Base-by-base conservation (phyloP, 768 basidiomycete species). In the Mrakia hoshinonis region DNA sequence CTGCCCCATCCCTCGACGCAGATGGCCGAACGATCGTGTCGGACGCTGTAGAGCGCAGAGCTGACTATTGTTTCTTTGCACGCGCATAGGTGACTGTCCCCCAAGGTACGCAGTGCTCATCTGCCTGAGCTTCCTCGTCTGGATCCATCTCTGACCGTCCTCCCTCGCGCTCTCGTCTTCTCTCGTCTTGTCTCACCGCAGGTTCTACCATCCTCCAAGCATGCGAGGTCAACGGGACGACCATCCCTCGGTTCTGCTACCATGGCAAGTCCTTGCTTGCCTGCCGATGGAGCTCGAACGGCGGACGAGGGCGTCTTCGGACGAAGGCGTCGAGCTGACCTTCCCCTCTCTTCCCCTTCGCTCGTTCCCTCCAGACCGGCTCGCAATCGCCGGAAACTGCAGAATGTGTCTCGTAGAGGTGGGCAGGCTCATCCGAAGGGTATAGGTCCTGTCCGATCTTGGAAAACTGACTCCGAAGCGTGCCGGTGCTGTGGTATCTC, bases 371-470 rank as follows among this genome's bases (percentile, higher is more conserved):
- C 79, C 89, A 92, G 64, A 73, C 52, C 72, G 72, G 76, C 86
- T 97, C 31, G 92, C 94, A 62, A 94, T 98, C 77, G 95, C 95
- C 75, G 95, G 95, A 65, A 97, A 98, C 79, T 97, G 95, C 82
- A 90, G 94, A 76, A 99, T 99, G 96, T 99, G 96, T 81, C 82
- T 99, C 63, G 96, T 99, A 48, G 96, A 99, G 81, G 95, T 78
- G 47, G 63, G 77, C 22, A 38, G 26, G 7, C 58, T 6, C 43
- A 43, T 34, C 3, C 73, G 13, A 58, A 39, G 6, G 31, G 24
- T 69, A 6, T 31, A 22, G 20, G 39, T 60, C 18, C 22, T 38
- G 10, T 60, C 5, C 58, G 20, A 15, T 22, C n/a, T 29, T 22
- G 22, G 22, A 11, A 38, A 54, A 15, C 29, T 22, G 39, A 24